Conservation (phyloP, 108 stramenopile genomes). For the Seminavis robusta region DNA sequence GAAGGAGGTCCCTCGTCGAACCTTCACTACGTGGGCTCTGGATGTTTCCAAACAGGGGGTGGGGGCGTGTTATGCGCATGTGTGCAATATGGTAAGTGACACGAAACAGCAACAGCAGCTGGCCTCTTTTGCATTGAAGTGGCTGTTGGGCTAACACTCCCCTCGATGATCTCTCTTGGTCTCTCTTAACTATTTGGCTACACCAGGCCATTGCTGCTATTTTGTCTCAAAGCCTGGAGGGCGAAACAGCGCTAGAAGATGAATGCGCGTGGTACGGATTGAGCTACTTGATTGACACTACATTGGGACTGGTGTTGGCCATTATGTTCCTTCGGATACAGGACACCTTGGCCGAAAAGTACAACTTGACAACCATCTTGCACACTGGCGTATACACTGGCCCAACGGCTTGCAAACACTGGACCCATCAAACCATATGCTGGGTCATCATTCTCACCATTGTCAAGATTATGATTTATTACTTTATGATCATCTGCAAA, state of each 20-base stretch:
- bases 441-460: constrained; percentile 80
- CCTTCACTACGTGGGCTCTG: constrained; percentile 82
- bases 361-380: constrained; percentile 71
- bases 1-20: constrained; percentile 65
- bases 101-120: neutral
- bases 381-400: constrained; percentile 86
- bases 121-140: neutral
- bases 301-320: constrained; percentile 73
- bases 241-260: constrained; percentile 59
- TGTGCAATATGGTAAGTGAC: constrained; percentile 80
- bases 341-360: constrained; percentile 56
- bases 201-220: constrained; percentile 69
- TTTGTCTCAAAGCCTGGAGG: constrained; percentile 55
- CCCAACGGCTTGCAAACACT: constrained; percentile 61
- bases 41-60: constrained; percentile 85
- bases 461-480: constrained; percentile 72
- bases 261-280: constrained; percentile 94
- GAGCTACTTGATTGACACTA: constrained; percentile 84
- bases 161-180: neutral
- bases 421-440: constrained; percentile 70
- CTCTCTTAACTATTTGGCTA: neutral
- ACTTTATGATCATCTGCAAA: constrained; percentile 65
- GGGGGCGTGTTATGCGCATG: constrained; percentile 89
- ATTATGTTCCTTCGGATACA: constrained; percentile 65
- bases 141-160: neutral